A percentile compares a stretch with the other conserved stretches of the same genome.
Evolutionary conservation across 1,284 basidiomycete species (phyloP).

Genomic region (Rhodotorula sp.): DNA sequence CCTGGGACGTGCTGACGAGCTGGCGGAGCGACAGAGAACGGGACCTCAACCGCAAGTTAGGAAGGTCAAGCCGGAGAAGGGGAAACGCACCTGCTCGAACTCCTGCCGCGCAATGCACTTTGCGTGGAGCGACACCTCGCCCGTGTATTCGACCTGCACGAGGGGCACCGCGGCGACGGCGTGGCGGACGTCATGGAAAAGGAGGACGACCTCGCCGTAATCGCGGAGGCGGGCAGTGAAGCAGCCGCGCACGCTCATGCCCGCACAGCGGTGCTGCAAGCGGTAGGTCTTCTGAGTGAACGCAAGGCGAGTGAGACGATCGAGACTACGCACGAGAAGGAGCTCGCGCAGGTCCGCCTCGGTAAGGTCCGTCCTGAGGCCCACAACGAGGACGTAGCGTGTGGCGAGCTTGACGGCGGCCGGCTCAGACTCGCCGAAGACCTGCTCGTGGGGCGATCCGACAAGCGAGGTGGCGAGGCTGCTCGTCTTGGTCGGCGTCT

Average conservation of each 20-base stretch:
- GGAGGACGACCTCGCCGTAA: constrained; percentile 29
- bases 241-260: constrained; percentile 19
- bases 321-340: background rate
- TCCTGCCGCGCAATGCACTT: constrained; percentile 20
- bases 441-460: background rate
- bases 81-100: constrained; percentile 20
- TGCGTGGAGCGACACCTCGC: background rate
- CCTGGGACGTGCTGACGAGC: constrained; percentile 2
- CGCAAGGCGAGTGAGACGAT: background rate
- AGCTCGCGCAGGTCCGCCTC: constrained; percentile 13
- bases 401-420: constrained; percentile 1
- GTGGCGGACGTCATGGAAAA: constrained; percentile 35
- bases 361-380: constrained; percentile 2
- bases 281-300: background rate
- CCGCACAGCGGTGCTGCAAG: background rate
- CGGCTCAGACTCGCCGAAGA: accelerated
- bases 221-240: constrained; percentile 8
- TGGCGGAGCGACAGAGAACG: background rate
- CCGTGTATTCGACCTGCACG: background rate
- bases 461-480: background rate
- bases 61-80: background rate
- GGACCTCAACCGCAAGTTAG: background rate
- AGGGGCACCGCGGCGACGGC: background rate
- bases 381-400: constrained; percentile 29
- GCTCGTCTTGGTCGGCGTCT: background rate